These are phyloP conservation scores for Macaranga tanarius DNA, from an alignment of 441 rosid genomes.

Conservation along the genomic window DNA sequence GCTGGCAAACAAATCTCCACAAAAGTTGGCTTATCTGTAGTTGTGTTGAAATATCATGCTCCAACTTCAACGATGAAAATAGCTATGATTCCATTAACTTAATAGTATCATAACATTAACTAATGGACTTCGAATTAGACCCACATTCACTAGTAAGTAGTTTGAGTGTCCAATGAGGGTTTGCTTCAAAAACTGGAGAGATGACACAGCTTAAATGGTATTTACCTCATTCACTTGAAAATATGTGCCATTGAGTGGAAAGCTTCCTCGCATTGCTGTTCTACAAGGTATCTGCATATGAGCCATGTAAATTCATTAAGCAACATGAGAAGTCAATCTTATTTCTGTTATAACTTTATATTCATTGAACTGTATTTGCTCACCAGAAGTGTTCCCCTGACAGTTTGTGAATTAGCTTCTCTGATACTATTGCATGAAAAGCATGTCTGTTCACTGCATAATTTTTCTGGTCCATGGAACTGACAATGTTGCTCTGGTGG, in stretches of 20 bases:
- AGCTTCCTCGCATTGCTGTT: constrained; percentile 97
- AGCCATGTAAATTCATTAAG: constrained; percentile 27
- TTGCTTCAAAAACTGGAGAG: background rate
- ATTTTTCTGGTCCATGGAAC: constrained; percentile 42
- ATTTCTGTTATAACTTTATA: background rate
- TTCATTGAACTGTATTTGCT: constrained; percentile 25
- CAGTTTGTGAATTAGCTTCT: constrained; percentile 70
- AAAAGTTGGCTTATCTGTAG: background rate
- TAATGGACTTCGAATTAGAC: background rate
- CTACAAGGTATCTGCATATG: constrained; percentile 84
- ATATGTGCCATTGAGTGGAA: constrained; percentile 94
- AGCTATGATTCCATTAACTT: background rate
- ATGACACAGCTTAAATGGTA: background rate
- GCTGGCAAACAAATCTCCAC: background rate
- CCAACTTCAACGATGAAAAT: background rate
- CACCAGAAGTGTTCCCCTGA: constrained; percentile 90
- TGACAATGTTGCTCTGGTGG: constrained; percentile 57
- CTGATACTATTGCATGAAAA: constrained; percentile 66
- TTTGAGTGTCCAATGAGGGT: background rate
- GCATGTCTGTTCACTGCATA: constrained; percentile 71
- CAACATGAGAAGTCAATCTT: constrained; percentile 15
- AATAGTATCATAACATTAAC: no score
- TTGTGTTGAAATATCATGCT: background rate
- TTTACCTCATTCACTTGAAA: constrained; percentile 94
- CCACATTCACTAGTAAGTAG: background rate